Conservation (phyloP, 2,329 filamentous ascomycete genomes). For the Botrytis hyacinthi region DNA sequence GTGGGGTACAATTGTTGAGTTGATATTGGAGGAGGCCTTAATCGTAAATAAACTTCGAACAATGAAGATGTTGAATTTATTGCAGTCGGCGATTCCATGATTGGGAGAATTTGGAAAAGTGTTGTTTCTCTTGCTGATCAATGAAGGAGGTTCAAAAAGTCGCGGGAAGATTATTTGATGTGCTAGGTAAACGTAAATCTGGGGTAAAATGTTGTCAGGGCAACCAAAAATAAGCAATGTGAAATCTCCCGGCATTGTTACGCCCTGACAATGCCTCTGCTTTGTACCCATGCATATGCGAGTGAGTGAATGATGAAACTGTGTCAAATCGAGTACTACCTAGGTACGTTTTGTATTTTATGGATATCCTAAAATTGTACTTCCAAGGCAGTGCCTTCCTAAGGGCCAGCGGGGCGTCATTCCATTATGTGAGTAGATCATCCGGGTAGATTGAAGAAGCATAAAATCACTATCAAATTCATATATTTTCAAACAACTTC, state of each 20-base stretch:
- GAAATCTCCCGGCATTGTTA: not conserved
- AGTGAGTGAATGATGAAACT: not conserved
- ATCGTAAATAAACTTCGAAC: constrained; percentile 87
- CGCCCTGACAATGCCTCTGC: not conserved
- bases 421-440: not conserved
- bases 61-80: constrained; percentile 54
- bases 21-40: constrained; percentile 61
- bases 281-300: not conserved
- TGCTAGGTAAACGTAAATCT: not conserved
- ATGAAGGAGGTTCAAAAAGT: constrained; percentile 10
- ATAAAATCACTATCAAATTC: not conserved
- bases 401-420: not conserved
- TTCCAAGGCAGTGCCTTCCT: not conserved
- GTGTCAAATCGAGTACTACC: not conserved
- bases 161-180: constrained; percentile 16
- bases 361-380: not conserved
- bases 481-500: not conserved
- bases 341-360: not conserved
- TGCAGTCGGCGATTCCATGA: constrained; percentile 42
- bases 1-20: constrained; percentile 41
- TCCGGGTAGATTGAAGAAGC: not conserved
- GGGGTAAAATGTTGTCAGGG: constrained; percentile 17
- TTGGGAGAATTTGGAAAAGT: not conserved
- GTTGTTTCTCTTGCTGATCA: constrained; percentile 7
- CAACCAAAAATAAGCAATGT: constrained; percentile 5